These are phyloP conservation scores for Loxodes magnus DNA, from an alignment of 73 alveolate species.

Conservation along the genomic window DNA sequence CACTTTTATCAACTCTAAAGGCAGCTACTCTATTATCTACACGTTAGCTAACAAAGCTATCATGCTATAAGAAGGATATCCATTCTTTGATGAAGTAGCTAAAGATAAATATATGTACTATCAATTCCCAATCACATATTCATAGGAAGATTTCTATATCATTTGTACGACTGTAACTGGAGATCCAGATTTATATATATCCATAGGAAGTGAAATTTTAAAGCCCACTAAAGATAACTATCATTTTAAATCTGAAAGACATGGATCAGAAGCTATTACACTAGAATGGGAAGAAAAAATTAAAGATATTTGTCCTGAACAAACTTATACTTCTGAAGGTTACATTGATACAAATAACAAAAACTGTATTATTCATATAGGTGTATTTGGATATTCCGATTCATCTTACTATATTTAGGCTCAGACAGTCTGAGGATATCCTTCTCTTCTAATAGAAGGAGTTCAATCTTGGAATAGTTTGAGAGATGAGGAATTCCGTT, in stretches of 20 bases:
- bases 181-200: constrained; percentile 9
- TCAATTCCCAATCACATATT: background rate
- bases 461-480: too few relatives aligned
- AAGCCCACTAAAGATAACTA: background rate
- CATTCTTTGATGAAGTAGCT: background rate
- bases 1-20: background rate
- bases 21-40: background rate
- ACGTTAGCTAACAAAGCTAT: constrained; percentile 5
- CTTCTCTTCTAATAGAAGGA: too few relatives aligned
- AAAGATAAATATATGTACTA: background rate
- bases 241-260: background rate
- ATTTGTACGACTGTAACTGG: constrained; percentile 7
- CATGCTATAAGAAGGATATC: constrained; percentile 1
- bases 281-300: background rate
- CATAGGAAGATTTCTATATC: constrained; percentile 7
- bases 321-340: background rate
- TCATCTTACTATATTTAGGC: constrained; percentile 2
- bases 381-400: background rate
- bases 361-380: background rate
- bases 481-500: too few relatives aligned
- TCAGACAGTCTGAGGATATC: too few relatives aligned
- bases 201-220: background rate
- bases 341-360: background rate
- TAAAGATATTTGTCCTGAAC: constrained; percentile 2
- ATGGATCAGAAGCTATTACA: constrained; percentile 5